Conservation (phyloP, 306 rosid species). For the Canavalia gladiata region DNA sequence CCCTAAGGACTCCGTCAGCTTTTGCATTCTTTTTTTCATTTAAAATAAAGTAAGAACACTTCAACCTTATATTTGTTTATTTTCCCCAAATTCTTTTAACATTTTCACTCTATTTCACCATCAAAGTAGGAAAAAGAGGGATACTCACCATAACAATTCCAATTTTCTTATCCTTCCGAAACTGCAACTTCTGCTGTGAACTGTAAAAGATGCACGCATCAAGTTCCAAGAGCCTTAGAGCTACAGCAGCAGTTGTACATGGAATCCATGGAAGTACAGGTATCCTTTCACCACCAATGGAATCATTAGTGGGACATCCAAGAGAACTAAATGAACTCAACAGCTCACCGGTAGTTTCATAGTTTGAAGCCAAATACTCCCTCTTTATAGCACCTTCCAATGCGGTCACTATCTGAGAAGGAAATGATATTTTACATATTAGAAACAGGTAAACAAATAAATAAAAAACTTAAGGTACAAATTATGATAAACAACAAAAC, state of each 20-base stretch:
- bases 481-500: constrained; percentile 6
- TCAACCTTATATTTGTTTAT: background rate
- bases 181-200: constrained; percentile 62
- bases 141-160: constrained; percentile 58
- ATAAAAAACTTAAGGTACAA: constrained; percentile 1
- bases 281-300: constrained; percentile 46
- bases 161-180: constrained; percentile 59
- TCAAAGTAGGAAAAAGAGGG: constrained; percentile 41
- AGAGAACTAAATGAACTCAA: constrained; percentile 51
- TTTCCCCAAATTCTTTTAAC: constrained; percentile 4
- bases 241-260: constrained; percentile 74
- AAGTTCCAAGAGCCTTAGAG: constrained; percentile 78
- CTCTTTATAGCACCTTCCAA: constrained; percentile 71
- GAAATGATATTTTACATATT: constrained; percentile 26
- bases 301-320: constrained; percentile 45
- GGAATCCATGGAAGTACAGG: constrained; percentile 82
- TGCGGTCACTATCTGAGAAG: constrained; percentile 65
- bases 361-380: constrained; percentile 66
- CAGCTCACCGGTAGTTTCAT: constrained; percentile 70
- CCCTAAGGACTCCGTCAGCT: background rate
- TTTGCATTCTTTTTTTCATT: background rate
- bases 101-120: constrained; percentile 2
- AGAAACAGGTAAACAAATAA: constrained; percentile 35
- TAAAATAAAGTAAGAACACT: background rate
- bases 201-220: constrained; percentile 64